Conservation (phyloP, 2,329 filamentous ascomycete species). For the Myriosclerotinia duriaeana region DNA sequence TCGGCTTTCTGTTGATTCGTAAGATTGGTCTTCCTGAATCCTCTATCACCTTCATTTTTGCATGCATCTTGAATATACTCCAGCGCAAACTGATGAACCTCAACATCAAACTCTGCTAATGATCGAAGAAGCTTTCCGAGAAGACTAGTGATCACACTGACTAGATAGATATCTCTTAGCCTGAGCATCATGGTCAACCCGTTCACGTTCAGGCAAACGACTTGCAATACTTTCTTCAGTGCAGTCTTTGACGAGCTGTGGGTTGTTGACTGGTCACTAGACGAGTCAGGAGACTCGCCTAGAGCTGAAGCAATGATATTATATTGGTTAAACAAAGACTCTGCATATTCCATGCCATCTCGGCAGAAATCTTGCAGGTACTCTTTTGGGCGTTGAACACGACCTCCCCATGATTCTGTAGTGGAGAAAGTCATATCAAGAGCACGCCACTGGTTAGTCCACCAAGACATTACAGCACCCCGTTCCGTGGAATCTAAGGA, state of each 20-base stretch:
- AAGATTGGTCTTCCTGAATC: conserved; percentile 73
- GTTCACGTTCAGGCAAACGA: conserved; percentile 64
- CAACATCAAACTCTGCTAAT: conserved; percentile 74
- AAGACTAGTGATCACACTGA: conserved; percentile 76
- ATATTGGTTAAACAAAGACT: conserved; percentile 80
- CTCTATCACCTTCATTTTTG: conserved; percentile 54
- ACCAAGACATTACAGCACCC: conserved; percentile 64
- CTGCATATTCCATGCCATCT: conserved; percentile 91
- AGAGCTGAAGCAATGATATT: conserved; percentile 64
- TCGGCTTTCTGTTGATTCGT: conserved; percentile 82
- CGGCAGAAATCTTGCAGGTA: conserved; percentile 91
- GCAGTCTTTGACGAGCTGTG: conserved; percentile 42
- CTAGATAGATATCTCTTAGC: conserved; percentile 82
- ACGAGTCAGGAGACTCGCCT: conserved; percentile 45
- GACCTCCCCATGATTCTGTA: conserved; percentile 77
- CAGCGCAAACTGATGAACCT: conserved; percentile 61
- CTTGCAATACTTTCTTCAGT: conserved; percentile 57
- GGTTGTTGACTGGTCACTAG: conserved; percentile 31
- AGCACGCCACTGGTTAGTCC: conserved; percentile 80
- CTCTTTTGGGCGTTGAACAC: conserved; percentile 52
- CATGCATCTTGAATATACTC: conserved; percentile 65
- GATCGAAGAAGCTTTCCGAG: conserved; percentile 81
- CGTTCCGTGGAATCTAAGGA: conserved; percentile 33
- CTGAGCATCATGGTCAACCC: conserved; percentile 83
- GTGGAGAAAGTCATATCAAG: conserved; percentile 78